Percentiles rank a stretch among this genome's conserved stretches.
Conservation (phyloP, 2,329 filamentous ascomycete genomes). For the Orbilia blumenaviensis region DNA sequence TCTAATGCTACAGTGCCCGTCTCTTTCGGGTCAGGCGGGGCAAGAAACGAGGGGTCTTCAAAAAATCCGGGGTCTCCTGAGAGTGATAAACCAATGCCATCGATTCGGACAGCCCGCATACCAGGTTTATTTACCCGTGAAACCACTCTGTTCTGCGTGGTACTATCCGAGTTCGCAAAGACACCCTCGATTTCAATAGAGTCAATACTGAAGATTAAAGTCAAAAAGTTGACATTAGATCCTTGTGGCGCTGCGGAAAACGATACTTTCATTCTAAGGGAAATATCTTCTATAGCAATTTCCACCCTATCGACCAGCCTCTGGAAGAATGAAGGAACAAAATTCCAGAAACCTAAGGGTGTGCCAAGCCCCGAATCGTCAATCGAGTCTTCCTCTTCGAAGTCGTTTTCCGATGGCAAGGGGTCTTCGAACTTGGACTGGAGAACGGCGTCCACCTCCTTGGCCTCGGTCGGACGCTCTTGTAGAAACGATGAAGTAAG, state of each 20-base stretch:
- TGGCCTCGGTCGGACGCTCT: conserved; percentile 72
- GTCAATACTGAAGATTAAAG: conserved; percentile 23
- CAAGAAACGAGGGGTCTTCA: background rate
- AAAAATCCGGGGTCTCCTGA: conserved; percentile 27
- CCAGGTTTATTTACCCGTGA: conserved; percentile 22
- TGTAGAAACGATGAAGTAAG: conserved; percentile 81
- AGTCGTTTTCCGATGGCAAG: conserved; percentile 68
- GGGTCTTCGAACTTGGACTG: conserved; percentile 69
- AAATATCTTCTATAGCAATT: conserved; percentile 65
- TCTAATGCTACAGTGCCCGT: conserved; percentile 30
- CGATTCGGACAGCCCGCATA: conserved; percentile 39
- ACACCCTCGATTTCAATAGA: conserved; percentile 47
- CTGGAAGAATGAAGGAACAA: conserved; percentile 76
- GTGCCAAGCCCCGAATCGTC: conserved; percentile 76
- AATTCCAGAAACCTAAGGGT: conserved; percentile 73
- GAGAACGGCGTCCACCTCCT: conserved; percentile 70
- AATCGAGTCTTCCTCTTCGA: conserved; percentile 72
- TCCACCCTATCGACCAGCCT: conserved; percentile 77
- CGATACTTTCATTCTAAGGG: conserved; percentile 21
- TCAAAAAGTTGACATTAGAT: background rate
- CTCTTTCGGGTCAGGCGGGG: background rate
- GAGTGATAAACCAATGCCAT: conserved; percentile 32
- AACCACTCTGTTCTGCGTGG: background rate
- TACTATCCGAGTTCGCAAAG: background rate
- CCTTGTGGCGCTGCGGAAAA: background rate